Conservation (phyloP, 257 asterid species). For the Scutellaria baicalensis region DNA sequence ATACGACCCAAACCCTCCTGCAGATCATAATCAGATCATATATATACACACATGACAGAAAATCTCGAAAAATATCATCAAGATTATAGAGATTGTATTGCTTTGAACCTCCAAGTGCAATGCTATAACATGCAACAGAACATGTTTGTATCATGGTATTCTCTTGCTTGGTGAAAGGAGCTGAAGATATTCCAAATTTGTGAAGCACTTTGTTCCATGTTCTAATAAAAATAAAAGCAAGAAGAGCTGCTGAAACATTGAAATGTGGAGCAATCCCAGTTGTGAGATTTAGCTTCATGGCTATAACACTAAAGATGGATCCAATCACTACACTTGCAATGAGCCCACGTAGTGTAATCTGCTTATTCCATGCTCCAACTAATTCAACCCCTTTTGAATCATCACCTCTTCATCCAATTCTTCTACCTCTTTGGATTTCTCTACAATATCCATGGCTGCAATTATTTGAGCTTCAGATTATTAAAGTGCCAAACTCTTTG, state of each 20-base stretch:
- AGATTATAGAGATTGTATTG: not conserved
- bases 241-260: slow-evolving; percentile 76
- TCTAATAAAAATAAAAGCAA: slow-evolving; percentile 44
- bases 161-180: slow-evolving; percentile 72
- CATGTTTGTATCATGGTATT: slow-evolving; percentile 78
- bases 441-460: too few relatives aligned
- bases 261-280: slow-evolving; percentile 73
- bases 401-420: slow-evolving; percentile 1
- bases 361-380: slow-evolving; percentile 51
- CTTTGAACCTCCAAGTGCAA: slow-evolving; percentile 57
- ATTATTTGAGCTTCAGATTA: too few relatives aligned
- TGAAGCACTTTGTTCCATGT: slow-evolving; percentile 45
- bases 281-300: slow-evolving; percentile 66
- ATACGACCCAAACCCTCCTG: slow-evolving; percentile 84
- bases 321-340: slow-evolving; percentile 56
- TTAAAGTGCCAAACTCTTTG: too few relatives aligned
- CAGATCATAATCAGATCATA: not conserved
- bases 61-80: not conserved
- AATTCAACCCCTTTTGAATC: not conserved
- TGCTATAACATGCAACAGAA: slow-evolving; percentile 75
- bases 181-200: slow-evolving; percentile 36
- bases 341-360: slow-evolving; percentile 49
- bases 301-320: slow-evolving; percentile 50
- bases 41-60: not conserved
- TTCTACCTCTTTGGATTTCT: not conserved